Evolutionary conservation across 2,329 filamentous ascomycete species (phyloP), one percentile per base, ranked within the genome.

Genomic region (Cryphonectria naterciae): DNA sequence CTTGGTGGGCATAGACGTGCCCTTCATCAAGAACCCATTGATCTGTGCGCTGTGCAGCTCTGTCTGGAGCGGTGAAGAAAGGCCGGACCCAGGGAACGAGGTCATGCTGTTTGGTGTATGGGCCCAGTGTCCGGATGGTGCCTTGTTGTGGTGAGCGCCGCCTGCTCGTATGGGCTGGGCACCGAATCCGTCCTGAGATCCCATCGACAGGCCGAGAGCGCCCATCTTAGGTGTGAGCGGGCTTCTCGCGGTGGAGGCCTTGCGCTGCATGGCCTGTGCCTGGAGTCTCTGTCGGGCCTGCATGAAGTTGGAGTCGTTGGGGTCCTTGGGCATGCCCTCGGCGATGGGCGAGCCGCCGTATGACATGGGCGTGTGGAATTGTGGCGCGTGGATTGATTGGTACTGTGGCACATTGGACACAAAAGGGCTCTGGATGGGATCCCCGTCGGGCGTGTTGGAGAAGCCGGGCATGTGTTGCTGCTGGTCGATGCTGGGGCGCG

Each of bases 341-440:
- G 84, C 79, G 25, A 86, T 77, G n/a, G 85, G 85, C 19, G 86
- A 87, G 64, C 83, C 83, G 17, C 81, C 82, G 73, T 85, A 88
- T 0, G 84, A 85, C 65, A 83, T 79, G 13, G 86, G 85, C 22
- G 85, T 84, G 77, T 87, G 85, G 67, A 68, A 68, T 37, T 68
- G 66, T 43, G 52, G 65, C n/a, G 54, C 69, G 77, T 89, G 87
- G 76, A 92, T 90, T 71, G 88, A 88, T 61, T 92, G 89, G 79
- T 94, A 97, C 74, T 94, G 92, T 49, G 86, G 86, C 83, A 95
- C 96, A 77, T 88, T 90, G 75, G 92, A 89, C 58, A 93, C 88
- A 77, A 94, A 98, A 0, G 95, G 95, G 77, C 94, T 98, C 78
- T 97, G 93, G 72, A 97, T 95, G 7, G 95, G 94, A 68, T 94